Percentiles rank a stretch among this genome's conserved stretches.
Evolutionary conservation across 2,329 filamentous ascomycete species (phyloP).

Genomic region (Zymoseptoria ardabiliae): DNA sequence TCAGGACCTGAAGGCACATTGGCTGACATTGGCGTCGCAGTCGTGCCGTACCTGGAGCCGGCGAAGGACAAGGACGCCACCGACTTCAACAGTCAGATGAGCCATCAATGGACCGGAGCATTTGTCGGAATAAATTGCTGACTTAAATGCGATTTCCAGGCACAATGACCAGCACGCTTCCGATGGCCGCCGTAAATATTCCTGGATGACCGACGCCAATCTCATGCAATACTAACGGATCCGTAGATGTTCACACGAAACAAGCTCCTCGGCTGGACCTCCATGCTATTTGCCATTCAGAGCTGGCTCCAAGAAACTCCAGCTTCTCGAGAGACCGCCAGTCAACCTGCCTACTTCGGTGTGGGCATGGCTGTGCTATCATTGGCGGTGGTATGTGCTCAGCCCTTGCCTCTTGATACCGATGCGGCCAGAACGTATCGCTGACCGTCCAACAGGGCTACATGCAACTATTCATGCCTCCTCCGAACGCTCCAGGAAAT

Average conservation of each 20-base stretch:
- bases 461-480: conserved; percentile 58
- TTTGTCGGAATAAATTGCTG: not conserved
- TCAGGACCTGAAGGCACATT: not conserved
- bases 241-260: conserved; percentile 28
- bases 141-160: conserved; percentile 31
- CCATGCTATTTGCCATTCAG: conserved; percentile 67
- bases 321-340: conserved; percentile 54
- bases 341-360: conserved; percentile 66
- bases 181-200: conserved; percentile 72
- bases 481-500: conserved; percentile 31
- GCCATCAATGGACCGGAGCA: not conserved
- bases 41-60: conserved; percentile 81
- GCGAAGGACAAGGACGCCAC: conserved; percentile 50
- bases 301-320: conserved; percentile 70
- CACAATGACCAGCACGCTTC: conserved; percentile 68
- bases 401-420: conserved; percentile 6
- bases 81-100: conserved; percentile 57
- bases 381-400: conserved; percentile 38
- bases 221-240: conserved; percentile 16
- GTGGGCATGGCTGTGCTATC: conserved; percentile 64
- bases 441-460: conserved; percentile 43
- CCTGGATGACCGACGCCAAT: conserved; percentile 6
- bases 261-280: conserved; percentile 62
- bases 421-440: conserved; percentile 34
- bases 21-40: conserved; percentile 41